Evolutionary conservation across 805 yeast species (phyloP).

Genomic region (Candida tibetensis): DNA sequence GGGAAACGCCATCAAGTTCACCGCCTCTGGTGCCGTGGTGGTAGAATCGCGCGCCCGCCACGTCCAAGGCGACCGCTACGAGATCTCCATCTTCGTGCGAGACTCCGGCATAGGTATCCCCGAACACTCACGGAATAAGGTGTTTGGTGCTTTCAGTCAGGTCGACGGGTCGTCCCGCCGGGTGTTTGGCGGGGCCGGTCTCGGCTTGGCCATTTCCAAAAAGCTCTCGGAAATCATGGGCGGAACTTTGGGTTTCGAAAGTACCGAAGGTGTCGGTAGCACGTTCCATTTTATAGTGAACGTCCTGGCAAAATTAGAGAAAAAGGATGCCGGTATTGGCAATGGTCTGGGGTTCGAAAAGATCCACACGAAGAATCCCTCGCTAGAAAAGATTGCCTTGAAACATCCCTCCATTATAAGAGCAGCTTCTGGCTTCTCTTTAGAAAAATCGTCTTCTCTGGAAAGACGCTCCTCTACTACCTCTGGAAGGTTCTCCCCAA

Average conservation of each 20-base stretch:
- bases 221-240: conserved; percentile 49
- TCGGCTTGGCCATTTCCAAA: conserved; percentile 49
- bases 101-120: conserved; percentile 59
- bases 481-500: too few species aligned
- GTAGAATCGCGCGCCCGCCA: conserved; percentile 32
- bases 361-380: too few species aligned
- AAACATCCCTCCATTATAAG: too few species aligned
- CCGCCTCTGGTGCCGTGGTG: conserved; percentile 41
- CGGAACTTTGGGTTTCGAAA: conserved; percentile 45
- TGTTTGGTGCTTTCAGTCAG: conserved; percentile 53
- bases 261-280: conserved; percentile 46
- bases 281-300: conserved; percentile 41
- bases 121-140: conserved; percentile 38
- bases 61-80: conserved; percentile 30
- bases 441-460: too few species aligned
- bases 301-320: conserved; percentile 1
- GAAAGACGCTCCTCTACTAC: too few species aligned
- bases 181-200: conserved; percentile 52
- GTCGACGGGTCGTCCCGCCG: conserved; percentile 55
- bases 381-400: too few species aligned
- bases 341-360: too few species aligned
- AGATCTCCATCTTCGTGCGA: conserved; percentile 37
- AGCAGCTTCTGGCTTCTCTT: too few species aligned
- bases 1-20: conserved; percentile 55
- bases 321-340: not conserved